Percentiles rank a stretch among this genome's conserved stretches.
Evolutionary conservation across 2,329 filamentous ascomycete genomes (phyloP).

Genomic region (Nigrospora sphaerica): DNA sequence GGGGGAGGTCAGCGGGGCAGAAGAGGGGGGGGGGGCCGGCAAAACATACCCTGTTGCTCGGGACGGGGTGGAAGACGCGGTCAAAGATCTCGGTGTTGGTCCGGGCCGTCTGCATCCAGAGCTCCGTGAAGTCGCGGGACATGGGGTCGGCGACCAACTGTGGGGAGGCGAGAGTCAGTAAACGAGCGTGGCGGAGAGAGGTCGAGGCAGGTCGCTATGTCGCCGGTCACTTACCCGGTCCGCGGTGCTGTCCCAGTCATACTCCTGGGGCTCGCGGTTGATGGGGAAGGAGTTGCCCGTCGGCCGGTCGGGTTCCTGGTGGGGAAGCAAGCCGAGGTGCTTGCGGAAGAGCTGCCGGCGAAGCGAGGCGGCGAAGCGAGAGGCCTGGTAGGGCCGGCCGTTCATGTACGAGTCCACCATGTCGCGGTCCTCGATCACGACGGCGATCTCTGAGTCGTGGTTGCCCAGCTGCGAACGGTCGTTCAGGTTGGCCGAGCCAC

Average conservation of each 20-base stretch:
- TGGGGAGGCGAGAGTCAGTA: too few relatives aligned
- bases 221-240: slow-evolving; percentile 31
- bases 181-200: too few relatives aligned
- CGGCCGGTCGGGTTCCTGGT: slow-evolving; percentile 44
- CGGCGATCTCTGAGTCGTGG: slow-evolving; percentile 86
- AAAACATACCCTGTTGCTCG: too few relatives aligned
- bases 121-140: slow-evolving; percentile 55
- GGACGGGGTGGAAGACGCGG: slow-evolving; percentile 64
- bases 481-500: slow-evolving; percentile 85
- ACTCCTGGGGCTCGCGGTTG: slow-evolving; percentile 61
- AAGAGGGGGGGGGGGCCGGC: too few relatives aligned
- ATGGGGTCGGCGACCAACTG: slow-evolving; percentile 67
- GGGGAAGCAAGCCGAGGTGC: slow-evolving; percentile 75
- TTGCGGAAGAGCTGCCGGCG: slow-evolving; percentile 85
- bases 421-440: slow-evolving; percentile 74
- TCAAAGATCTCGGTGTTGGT: slow-evolving; percentile 76
- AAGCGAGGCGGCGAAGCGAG: slow-evolving; percentile 70
- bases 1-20: too few relatives aligned
- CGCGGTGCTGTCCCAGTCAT: slow-evolving; percentile 62
- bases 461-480: slow-evolving; percentile 79
- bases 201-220: too few relatives aligned
- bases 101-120: slow-evolving; percentile 68
- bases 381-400: slow-evolving; percentile 63
- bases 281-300: slow-evolving; percentile 74
- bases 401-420: slow-evolving; percentile 67